Base-by-base conservation (phyloP, 2,329 filamentous ascomycete species). In the Leptographium flavum region DNA sequence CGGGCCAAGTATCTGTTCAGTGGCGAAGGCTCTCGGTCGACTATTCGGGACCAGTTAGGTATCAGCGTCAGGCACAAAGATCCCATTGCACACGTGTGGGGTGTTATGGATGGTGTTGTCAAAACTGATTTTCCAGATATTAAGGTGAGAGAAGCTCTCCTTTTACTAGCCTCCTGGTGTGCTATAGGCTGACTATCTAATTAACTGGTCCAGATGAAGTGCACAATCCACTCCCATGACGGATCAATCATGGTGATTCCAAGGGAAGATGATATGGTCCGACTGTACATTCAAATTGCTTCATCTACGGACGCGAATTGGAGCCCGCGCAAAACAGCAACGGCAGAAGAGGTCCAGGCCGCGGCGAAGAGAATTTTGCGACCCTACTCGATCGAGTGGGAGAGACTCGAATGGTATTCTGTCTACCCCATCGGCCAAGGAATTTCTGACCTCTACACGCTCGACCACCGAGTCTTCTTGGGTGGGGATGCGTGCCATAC, bases 221-320 rank as follows among this genome's bases (percentile, higher is more conserved):
- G 79, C 54, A 83, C 80, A 1, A 83, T 87, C 48, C 83, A 87
- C 58, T 86, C 81, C 4, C 69, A 76, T 39, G 68, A 80, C 47
- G 83, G 83, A 2, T 86, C 81, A 17, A 79, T 88, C 56, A 83
- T 88, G 76, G 79, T 87, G 5, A 87, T 90, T 47, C 83, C 83
- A 1, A 70, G 81, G 22, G 81, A 85, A 58, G 63, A 74, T 45
- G 74, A 78, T 49, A 74, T 83, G 61, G 80, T 83, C 42, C 71
- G 82, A 19, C 71, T 83, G 17, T 81, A 84, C 52, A 76, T 86
- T 46, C 83, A 85, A 54, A 74, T 79, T 38, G 71, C 71, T 8
- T 76, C 74, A 2, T 78, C 74, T 3, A 74, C 71, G 9, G 74
- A 78, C 44, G 58, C 73, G 37, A 72, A 81, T 52, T 79, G 73